Evolutionary conservation across 139 green algal genomes (phyloP).

Genomic region (Parachlorella kessleri): DNA sequence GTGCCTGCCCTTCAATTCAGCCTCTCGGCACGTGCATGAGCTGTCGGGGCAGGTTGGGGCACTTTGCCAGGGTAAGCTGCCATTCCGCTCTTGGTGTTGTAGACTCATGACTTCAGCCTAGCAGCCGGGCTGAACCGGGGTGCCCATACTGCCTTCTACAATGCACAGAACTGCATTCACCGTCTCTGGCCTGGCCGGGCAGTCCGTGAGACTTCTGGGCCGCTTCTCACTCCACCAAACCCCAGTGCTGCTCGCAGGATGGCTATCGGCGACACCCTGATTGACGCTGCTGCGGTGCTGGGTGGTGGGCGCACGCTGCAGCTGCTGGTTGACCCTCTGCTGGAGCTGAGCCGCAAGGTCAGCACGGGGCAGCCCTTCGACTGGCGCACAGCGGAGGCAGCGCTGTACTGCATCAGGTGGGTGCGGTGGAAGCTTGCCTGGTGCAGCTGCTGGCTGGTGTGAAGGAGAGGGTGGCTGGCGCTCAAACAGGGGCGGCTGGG

Average conservation of each 20-base stretch:
- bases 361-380: slow-evolving; percentile 47
- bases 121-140: too few relatives aligned
- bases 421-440: too few relatives aligned
- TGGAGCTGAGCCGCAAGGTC: slow-evolving; percentile 27
- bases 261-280: slow-evolving; percentile 70
- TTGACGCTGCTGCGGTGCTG: slow-evolving; percentile 68
- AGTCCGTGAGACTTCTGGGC: too few relatives aligned
- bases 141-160: too few relatives aligned
- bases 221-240: too few relatives aligned
- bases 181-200: background rate
- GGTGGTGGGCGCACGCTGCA: slow-evolving; percentile 47
- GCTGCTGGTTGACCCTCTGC: slow-evolving; percentile 68
- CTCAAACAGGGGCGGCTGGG: background rate
- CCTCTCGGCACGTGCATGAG: too few relatives aligned
- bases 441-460: background rate
- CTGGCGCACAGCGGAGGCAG: slow-evolving; percentile 75
- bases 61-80: too few relatives aligned
- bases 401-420: slow-evolving; percentile 73
- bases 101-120: too few relatives aligned
- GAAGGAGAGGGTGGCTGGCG: background rate
- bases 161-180: background rate
- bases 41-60: too few relatives aligned
- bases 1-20: too few relatives aligned
- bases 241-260: too few relatives aligned
- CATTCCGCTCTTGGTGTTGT: too few relatives aligned